A percentile compares a stretch with the other conserved stretches of the same genome.
Evolutionary conservation across 345 rosid genomes (phyloP).

Genomic region (Pistacia integerrima): DNA sequence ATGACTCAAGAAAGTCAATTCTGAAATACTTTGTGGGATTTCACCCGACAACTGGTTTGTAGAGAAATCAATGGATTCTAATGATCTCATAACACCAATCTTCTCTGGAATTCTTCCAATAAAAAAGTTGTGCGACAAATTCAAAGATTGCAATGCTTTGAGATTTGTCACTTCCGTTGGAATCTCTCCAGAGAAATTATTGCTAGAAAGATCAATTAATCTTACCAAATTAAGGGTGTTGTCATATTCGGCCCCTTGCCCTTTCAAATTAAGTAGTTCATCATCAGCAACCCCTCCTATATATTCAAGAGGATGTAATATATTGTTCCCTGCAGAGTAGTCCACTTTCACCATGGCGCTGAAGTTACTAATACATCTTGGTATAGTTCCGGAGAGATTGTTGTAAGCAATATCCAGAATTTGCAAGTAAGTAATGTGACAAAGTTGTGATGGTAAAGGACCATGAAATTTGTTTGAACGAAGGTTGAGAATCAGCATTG

Average conservation of each 20-base stretch:
- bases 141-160: neutral
- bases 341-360: neutral
- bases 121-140: neutral
- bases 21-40: conserved; percentile 6
- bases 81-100: neutral
- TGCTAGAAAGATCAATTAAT: neutral
- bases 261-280: neutral
- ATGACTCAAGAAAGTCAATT: neutral
- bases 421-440: neutral
- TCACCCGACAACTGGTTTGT: neutral
- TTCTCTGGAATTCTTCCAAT: neutral
- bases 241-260: neutral
- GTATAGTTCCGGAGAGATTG: conserved; percentile 12
- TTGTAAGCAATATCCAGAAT: conserved; percentile 19
- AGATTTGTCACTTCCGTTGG: conserved; percentile 2
- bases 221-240: conserved; percentile 10
- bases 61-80: conserved; percentile 4
- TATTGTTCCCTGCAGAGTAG: neutral
- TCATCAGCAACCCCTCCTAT: neutral
- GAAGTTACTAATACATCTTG: conserved; percentile 6
- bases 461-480: conserved; percentile 12
- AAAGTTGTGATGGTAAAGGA: neutral
- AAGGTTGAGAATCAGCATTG: conserved; percentile 6
- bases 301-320: too few species aligned
- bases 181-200: neutral